Conservation (phyloP, 352 stramenopile species). For the Pythium sukuiense region DNA sequence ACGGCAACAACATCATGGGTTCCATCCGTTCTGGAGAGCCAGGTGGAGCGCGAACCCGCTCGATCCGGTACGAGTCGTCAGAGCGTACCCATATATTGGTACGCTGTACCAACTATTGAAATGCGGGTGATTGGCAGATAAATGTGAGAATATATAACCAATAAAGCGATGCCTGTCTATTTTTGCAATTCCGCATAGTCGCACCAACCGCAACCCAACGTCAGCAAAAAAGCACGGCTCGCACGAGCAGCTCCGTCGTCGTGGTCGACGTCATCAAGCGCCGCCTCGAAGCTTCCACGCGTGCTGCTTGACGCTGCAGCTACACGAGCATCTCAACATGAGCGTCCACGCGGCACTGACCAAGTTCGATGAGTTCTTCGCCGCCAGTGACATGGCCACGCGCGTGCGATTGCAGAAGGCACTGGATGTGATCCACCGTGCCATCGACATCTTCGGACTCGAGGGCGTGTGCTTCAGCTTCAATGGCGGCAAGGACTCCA, state of each 20-base stretch:
- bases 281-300: neutral
- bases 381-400: slow-evolving; percentile 39
- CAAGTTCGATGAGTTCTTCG: slow-evolving; percentile 71
- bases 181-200: slow-evolving; percentile 22
- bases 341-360: slow-evolving; percentile 29
- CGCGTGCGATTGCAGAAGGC: slow-evolving; percentile 60
- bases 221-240: slow-evolving; percentile 6
- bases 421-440: slow-evolving; percentile 72
- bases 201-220: slow-evolving; percentile 6
- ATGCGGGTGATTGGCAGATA: slow-evolving; percentile 8
- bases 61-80: slow-evolving; percentile 2
- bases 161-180: slow-evolving; percentile 7
- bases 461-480: slow-evolving; percentile 88
- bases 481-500: slow-evolving; percentile 93
- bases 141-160: neutral
- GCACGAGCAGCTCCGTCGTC: slow-evolving; percentile 13
- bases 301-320: neutral
- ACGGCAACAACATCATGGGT: neutral
- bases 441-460: slow-evolving; percentile 79
- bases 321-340: neutral
- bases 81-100: slow-evolving; percentile 6
- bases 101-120: neutral
- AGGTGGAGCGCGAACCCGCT: neutral
- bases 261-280: slow-evolving; percentile 8
- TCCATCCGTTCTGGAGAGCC: neutral